Base-by-base conservation (phyloP, 139 green algal genomes). In the Chlorella sp. region DNA sequence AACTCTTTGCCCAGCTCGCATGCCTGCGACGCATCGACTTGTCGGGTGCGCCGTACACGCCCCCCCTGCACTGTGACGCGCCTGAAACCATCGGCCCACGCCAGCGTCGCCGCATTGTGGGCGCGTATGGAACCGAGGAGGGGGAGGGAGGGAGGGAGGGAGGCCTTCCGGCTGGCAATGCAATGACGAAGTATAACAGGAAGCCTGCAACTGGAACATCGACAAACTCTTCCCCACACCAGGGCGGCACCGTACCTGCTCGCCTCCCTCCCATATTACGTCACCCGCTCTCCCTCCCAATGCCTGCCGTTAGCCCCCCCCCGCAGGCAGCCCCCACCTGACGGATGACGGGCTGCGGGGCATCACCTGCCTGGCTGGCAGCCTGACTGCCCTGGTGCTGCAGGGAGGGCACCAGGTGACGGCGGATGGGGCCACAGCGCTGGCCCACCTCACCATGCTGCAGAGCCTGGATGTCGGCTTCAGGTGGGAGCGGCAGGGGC, bases 351-450 rank as follows among this genome's bases (percentile, higher is more conserved):
- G 83, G 34, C 37, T 87, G 15, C 37, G 24, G 1, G 83, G 61
- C 36, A 39, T 87, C 37, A 87, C 83, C 0, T 12, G 36, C 61
- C 61, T 87, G 36, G 60, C 61, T 18, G 61, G 61, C 36, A 64
- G 61, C 22, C 83, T 87, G 34, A 87, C 83, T 0, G 32, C 22
- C 5, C 83, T 87, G 34, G 61, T 24, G 12, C 14, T 87, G 83
- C 53, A 79, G 24, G 83, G 83, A 0, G 83, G 83, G 26, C 83
- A 87, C 26, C 18, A n/a, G 0, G 61, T 87, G 53, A 60, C 34
- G 30, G 34, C 53, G 61, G 39, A 87, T 36, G 83, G 83, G 60
- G 83, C 61, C 61, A 87, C 83, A 28, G 83, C 83, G 36, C 83
- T 87, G 22, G 61, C 60, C 37, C 1, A 0, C 34, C 83, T 87